Evolutionary conservation across 1,284 basidiomycete species (phyloP), one percentile per base, ranked within the genome.

Genomic region (Abortiporus biennis): DNA sequence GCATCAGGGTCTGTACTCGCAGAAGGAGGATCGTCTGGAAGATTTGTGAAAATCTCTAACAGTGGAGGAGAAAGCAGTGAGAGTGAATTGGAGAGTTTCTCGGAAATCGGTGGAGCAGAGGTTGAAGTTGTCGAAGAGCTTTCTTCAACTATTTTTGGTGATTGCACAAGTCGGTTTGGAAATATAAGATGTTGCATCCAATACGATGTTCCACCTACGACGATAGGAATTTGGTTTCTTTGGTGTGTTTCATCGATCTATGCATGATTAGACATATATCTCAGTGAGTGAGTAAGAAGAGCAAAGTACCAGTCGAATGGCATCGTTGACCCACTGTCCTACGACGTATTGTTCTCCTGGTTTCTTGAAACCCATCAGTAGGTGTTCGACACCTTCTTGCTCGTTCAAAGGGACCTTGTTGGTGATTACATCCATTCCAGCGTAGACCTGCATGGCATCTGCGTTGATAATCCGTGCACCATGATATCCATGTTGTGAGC

Each of bases 401-500:
- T 99, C 93, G 22, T 72, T 66, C 12, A 66, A 49, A 0, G 91
- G 82, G 6, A 94, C 78, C 66, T 99, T 99, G 66, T 99, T 99
- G 16, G 96, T 99, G 54, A 98, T 86, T 41, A 96, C 71, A 60
- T 98, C 89, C 55, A 99, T 73, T 0, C 95, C 94, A n/a, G 72
- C 70, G 62, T 99, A 99, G 12, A 94, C 85, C 64, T 99, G 96
- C 94, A 99, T 99, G 8, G 95, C 85, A 65, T 99, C 96, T 6
- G 93, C 90, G 54, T 96, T 97, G 58, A 99, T 85, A 51, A 98
- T 75, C 55, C 83, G 75, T 12, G 82, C 84, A 13, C 78, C 74
- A 13, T 60, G 63, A 72, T 80, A 85, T 30, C 61, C 63, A 53
- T 62, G 59, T n/a, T n/a, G n/a, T 16, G 51, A 55, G 24, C 54